A percentile compares a stretch with the other conserved stretches of the same genome.
These are phyloP conservation scores for Ogataea angusta DNA, from an alignment of 805 yeast species.

Conservation along the genomic window DNA sequence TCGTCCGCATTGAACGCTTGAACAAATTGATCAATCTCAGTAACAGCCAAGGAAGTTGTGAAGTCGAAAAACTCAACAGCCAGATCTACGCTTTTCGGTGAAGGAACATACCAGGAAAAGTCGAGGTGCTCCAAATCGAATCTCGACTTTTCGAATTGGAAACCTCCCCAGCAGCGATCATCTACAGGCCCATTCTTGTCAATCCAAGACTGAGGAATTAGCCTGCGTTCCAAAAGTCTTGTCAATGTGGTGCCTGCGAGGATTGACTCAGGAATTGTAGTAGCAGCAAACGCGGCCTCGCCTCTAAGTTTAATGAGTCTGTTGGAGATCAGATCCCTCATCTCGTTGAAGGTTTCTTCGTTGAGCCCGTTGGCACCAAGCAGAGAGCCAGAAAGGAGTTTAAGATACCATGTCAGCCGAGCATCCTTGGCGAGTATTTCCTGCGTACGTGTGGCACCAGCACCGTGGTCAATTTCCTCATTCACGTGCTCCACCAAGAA, in stretches of 20 bases:
- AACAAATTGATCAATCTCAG: slow-evolving; percentile 51
- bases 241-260: slow-evolving; percentile 62
- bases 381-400: slow-evolving; percentile 65
- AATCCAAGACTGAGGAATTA: slow-evolving; percentile 46
- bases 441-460: slow-evolving; percentile 66
- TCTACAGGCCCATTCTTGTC: slow-evolving; percentile 35
- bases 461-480: slow-evolving; percentile 76
- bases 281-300: slow-evolving; percentile 58
- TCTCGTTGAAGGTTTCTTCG: slow-evolving; percentile 41
- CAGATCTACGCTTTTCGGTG: slow-evolving; percentile 48
- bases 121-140: slow-evolving; percentile 46
- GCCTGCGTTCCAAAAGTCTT: slow-evolving; percentile 52
- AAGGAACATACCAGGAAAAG: slow-evolving; percentile 77
- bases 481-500: slow-evolving; percentile 50
- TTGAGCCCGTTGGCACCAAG: slow-evolving; percentile 61
- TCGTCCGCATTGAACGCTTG: slow-evolving; percentile 45
- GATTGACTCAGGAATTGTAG: slow-evolving; percentile 58
- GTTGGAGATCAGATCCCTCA: slow-evolving; percentile 47
- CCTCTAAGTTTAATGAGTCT: slow-evolving; percentile 45
- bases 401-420: slow-evolving; percentile 65
- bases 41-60: slow-evolving; percentile 43
- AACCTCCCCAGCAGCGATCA: slow-evolving; percentile 71
- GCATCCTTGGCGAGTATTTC: slow-evolving; percentile 78
- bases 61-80: slow-evolving; percentile 58
- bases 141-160: slow-evolving; percentile 53